These are phyloP conservation scores for Penicillium silybi DNA, from an alignment of 495 filamentous ascomycete species.

Conservation along the genomic window DNA sequence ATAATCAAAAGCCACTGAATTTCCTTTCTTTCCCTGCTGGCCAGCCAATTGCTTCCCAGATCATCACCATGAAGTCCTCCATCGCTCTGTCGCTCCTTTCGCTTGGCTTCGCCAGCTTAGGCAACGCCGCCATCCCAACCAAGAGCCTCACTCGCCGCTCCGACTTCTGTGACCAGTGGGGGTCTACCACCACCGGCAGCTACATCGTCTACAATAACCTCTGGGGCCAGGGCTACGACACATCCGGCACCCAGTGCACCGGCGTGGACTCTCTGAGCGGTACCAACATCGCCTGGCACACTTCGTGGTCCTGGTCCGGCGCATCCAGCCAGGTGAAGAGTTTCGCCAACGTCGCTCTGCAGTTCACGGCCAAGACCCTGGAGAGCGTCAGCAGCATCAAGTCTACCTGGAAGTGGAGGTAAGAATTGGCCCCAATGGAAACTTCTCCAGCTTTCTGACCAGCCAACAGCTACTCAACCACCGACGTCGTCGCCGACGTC, in stretches of 20 bases:
- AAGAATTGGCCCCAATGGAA: constrained; percentile 9
- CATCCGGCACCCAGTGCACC: constrained; percentile 55
- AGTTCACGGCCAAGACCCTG: constrained; percentile 43
- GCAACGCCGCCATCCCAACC: constrained; percentile 34
- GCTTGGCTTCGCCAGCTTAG: constrained; percentile 28
- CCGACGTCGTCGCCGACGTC: constrained; percentile 55
- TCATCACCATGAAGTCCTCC: constrained; percentile 34
- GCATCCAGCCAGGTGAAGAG: constrained; percentile 53
- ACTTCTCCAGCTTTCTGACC: not conserved
- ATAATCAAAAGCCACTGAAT: not conserved
- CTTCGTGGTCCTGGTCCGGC: constrained; percentile 55
- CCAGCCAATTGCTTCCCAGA: not conserved
- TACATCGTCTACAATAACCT: constrained; percentile 56
- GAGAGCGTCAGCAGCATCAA: constrained; percentile 49
- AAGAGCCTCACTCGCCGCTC: constrained; percentile 37
- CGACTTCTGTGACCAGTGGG: constrained; percentile 51
- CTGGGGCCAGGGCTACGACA: constrained; percentile 44
- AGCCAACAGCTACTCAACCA: constrained; percentile 51
- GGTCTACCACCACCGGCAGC: constrained; percentile 35
- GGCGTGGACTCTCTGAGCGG: constrained; percentile 45
- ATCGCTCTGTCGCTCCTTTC: constrained; percentile 20
- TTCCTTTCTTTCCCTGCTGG: not conserved
- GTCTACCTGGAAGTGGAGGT: constrained; percentile 53
- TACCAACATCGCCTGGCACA: constrained; percentile 51
- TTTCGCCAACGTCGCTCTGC: constrained; percentile 51